A percentile compares a stretch with the other conserved stretches of the same genome.
Conservation (phyloP, 768 basidiomycete genomes). For the Suillus fuscotomentosus region DNA sequence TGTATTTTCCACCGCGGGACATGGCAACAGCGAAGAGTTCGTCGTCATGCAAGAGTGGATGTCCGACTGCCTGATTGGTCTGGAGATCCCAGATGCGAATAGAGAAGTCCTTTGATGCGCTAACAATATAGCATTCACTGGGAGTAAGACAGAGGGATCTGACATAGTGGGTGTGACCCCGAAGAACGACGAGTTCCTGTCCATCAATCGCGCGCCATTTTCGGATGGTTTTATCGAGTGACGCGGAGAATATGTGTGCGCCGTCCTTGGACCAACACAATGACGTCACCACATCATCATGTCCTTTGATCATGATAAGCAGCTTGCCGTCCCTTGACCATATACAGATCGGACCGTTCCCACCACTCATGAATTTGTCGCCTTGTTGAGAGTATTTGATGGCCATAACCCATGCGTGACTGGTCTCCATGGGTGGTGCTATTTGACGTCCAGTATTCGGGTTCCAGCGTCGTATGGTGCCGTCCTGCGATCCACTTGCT, state of each 20-base stretch:
- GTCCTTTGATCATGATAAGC: not conserved
- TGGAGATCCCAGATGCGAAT: not conserved
- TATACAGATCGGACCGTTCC: not conserved
- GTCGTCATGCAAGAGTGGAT: conserved; percentile 69
- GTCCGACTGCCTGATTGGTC: conserved; percentile 9
- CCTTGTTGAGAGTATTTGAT: not conserved
- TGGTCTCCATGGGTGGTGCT: not conserved
- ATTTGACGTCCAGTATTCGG: not conserved
- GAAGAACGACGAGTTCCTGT: not conserved
- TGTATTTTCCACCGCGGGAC: conserved; percentile 71
- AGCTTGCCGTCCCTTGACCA: not conserved
- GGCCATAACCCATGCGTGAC: not conserved
- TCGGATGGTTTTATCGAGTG: not conserved
- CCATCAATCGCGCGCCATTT: not conserved
- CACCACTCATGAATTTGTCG: not conserved
- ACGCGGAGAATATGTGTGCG: not conserved
- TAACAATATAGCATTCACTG: not conserved
- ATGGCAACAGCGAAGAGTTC: conserved; percentile 76
- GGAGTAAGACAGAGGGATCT: not conserved
- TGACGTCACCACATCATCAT: fast-evolving
- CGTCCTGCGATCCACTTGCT: not conserved
- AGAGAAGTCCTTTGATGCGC: not conserved
- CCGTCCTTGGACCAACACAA: not conserved
- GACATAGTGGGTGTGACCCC: not conserved
- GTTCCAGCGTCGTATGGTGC: conserved; percentile 13